These are phyloP conservation scores for Passalora sequoiae DNA, from an alignment of 2,329 filamentous ascomycete genomes.

Conservation along the genomic window DNA sequence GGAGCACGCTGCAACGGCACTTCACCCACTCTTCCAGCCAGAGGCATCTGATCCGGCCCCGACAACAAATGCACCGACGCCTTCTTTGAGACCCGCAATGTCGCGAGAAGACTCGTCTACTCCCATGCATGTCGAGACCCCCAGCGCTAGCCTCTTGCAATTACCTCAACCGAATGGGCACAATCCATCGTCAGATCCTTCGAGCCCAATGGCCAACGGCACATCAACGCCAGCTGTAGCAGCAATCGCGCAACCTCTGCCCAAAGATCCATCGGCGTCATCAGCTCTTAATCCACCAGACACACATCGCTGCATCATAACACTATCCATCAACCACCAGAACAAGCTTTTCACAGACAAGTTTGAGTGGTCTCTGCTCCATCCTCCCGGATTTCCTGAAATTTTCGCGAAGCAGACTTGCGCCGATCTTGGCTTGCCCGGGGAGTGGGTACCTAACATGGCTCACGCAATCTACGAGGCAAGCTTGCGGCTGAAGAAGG, in stretches of 20 bases:
- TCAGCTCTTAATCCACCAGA: constrained; percentile 82
- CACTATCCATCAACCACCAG: constrained; percentile 82
- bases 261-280: constrained; percentile 25
- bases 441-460: constrained; percentile 92
- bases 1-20: constrained; percentile 88
- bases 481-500: constrained; percentile 87
- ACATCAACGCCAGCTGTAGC: constrained; percentile 52
- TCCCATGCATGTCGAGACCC: constrained; percentile 31
- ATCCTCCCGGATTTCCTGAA: constrained; percentile 87
- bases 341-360: constrained; percentile 93
- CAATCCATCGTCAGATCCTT: constrained; percentile 38
- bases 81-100: constrained; percentile 35
- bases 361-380: constrained; percentile 93
- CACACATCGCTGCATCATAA: constrained; percentile 88
- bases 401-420: constrained; percentile 89
- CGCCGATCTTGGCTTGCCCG: constrained; percentile 78
- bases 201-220: constrained; percentile 44
- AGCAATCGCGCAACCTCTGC: constrained; percentile 62
- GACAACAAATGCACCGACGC: constrained; percentile 28
- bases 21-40: constrained; percentile 87
- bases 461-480: constrained; percentile 97
- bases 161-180: constrained; percentile 49
- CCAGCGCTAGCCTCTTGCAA: constrained; percentile 29
- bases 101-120: constrained; percentile 51
- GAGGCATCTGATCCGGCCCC: constrained; percentile 26